Evolutionary conservation across 257 asterid species (phyloP).

Genomic region (Lycium ferocissimum): DNA sequence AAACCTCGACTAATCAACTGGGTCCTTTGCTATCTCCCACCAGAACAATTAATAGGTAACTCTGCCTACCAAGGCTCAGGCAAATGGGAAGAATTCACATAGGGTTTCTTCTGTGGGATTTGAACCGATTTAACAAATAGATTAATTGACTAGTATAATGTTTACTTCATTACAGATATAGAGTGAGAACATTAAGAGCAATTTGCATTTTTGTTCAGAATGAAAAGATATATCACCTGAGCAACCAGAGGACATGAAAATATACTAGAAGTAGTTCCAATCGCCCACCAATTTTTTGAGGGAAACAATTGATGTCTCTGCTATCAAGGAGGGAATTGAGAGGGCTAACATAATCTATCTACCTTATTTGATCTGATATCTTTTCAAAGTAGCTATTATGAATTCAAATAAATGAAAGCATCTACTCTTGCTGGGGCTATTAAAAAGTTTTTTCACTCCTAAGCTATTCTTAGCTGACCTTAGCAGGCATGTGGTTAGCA

Average conservation of each 20-base stretch:
- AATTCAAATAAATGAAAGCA: background rate
- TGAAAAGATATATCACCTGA: slow-evolving; percentile 5
- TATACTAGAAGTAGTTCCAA: background rate
- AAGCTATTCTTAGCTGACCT: background rate
- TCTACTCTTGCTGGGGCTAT: background rate
- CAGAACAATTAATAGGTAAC: background rate
- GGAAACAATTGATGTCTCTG: slow-evolving; percentile 2
- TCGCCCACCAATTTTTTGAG: background rate
- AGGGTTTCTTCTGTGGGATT: background rate
- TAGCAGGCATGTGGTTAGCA: slow-evolving; percentile 4
- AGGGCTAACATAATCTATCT: slow-evolving; percentile 6
- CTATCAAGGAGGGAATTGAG: slow-evolving; percentile 7
- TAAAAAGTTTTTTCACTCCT: background rate
- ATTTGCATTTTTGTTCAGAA: background rate
- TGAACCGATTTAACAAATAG: background rate
- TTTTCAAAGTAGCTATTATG: background rate
- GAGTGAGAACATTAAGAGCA: slow-evolving; percentile 1
- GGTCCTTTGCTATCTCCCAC: background rate
- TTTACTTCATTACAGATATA: background rate
- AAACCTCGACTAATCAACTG: background rate
- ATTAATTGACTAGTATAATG: background rate
- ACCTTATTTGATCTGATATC: background rate
- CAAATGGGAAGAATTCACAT: background rate
- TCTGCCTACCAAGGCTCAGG: background rate
- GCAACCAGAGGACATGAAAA: background rate